Conservation (phyloP, 345 rosid genomes). For the Brassica rapa region DNA sequence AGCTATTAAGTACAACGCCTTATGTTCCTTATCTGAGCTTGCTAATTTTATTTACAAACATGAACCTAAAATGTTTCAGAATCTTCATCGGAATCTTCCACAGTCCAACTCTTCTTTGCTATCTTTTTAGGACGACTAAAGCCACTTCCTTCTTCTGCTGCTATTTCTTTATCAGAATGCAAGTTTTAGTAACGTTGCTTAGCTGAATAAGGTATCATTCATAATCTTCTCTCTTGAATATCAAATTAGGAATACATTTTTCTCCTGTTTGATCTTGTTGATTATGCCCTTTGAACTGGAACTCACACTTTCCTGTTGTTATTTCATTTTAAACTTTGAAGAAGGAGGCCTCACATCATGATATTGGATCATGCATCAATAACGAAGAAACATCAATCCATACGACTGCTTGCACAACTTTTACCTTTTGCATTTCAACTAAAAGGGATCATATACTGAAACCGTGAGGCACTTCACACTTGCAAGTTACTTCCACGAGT, state of each 20-base stretch:
- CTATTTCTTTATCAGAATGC: constrained; percentile 42
- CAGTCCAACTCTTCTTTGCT: constrained; percentile 49
- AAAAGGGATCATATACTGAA: constrained; percentile 66
- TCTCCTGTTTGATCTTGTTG: constrained; percentile 80
- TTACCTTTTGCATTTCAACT: constrained; percentile 66
- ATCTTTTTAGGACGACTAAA: constrained; percentile 44
- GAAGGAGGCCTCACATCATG: neutral
- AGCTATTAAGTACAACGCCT: constrained; percentile 7
- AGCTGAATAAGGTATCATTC: constrained; percentile 76
- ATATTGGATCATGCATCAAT: neutral
- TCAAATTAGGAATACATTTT: constrained; percentile 76
- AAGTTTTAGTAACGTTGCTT: constrained; percentile 62
- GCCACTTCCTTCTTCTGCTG: constrained; percentile 14
- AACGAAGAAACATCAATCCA: constrained; percentile 19
- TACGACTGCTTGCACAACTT: neutral
- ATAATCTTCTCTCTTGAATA: constrained; percentile 75
- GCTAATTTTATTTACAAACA: constrained; percentile 16
- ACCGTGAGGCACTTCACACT: constrained; percentile 48
- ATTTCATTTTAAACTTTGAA: constrained; percentile 40
- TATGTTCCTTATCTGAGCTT: constrained; percentile 17
- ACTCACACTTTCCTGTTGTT: constrained; percentile 51
- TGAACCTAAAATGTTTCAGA: constrained; percentile 25
- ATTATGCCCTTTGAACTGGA: constrained; percentile 51
- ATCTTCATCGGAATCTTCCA: constrained; percentile 64
- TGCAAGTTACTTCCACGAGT: constrained; percentile 41